These are phyloP conservation scores for Mycena sp. DNA, from an alignment of 1,284 basidiomycete genomes.

Conservation along the genomic window DNA sequence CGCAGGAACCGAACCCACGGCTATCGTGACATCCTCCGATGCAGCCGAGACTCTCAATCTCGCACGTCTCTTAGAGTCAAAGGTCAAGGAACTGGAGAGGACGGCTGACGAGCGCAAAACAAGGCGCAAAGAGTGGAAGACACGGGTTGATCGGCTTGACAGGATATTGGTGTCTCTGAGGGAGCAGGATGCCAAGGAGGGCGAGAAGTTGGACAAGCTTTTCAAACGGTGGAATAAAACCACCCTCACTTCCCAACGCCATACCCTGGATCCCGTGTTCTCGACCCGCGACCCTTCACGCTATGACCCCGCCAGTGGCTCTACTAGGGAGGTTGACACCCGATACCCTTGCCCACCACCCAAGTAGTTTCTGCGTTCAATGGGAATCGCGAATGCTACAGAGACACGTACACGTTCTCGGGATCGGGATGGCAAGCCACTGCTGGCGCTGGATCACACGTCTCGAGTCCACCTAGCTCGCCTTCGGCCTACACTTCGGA, in stretches of 20 bases:
- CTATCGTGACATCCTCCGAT: not conserved
- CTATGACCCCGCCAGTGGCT: not conserved
- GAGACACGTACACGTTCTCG: constrained; percentile 21
- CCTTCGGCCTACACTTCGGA: not conserved
- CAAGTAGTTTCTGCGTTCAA: constrained; percentile 19
- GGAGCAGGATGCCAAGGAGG: constrained; percentile 12
- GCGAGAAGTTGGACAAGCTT: constrained; percentile 21
- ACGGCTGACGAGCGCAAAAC: constrained; percentile 11
- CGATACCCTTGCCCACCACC: constrained; percentile 16
- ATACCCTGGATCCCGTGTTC: not conserved
- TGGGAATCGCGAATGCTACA: constrained; percentile 10
- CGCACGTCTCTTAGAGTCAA: constrained; percentile 11
- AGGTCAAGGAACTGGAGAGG: constrained; percentile 16
- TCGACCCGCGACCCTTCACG: not conserved
- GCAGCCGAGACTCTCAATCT: not conserved
- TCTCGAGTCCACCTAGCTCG: not conserved
- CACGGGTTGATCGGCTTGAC: not conserved
- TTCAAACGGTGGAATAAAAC: constrained; percentile 10
- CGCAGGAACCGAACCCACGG: not conserved
- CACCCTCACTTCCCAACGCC: not conserved
- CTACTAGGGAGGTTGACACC: not conserved
- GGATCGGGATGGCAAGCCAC: constrained; percentile 1
- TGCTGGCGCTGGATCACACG: not conserved
- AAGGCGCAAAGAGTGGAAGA: not conserved
- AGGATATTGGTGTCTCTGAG: constrained; percentile 2